Base-by-base conservation (phyloP, 805 yeast species). In the Saccharomycopsis schoenii region DNA sequence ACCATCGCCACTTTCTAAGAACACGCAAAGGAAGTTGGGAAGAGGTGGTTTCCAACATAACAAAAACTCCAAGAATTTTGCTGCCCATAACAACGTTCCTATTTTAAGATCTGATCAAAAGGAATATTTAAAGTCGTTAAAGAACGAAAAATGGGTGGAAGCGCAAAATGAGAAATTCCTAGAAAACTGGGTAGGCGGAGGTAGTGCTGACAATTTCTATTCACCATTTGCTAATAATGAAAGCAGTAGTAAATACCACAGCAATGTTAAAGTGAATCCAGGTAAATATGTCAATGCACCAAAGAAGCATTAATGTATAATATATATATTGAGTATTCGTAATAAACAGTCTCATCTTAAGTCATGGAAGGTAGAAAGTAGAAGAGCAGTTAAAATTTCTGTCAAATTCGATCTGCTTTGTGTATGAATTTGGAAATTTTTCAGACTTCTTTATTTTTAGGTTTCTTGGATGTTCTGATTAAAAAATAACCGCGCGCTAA, bases 171-270 rank as follows among this genome's bases (percentile, higher is more conserved):
- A 92, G 68, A 92, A 92, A 71, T 77, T 88, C 61, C 75, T 91
- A 65, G 85, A 86, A 66, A 90, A 89, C 68, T 94, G 96, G 86
- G 85, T 92, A 58, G 97, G 97, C 17, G 96, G 96, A n/a, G 94
- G 94, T 5, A 80, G 80, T 29, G 92, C 97, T 59, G 89, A 87
- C 73, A 88, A 88, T 67, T 84, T 84, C 66, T 83, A 88, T 58
- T 87, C 97, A 14, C 99, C 99, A n/a, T 94, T 94, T 63, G 84
- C 81, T 60, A 81, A 78, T 50, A 77, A 84, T 42, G 83, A 58
- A 24, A 60, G 61, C 19, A 51, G 56, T n/a, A 74, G 80, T 62
- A 81, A 84, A 71, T 70, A 77, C 58, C 77, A 80, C 39, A 80
- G 85, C 29, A 85, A 88, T 39, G 92, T 91, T 21, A 82, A 80